Evolutionary conservation across 2,329 filamentous ascomycete species (phyloP).

Genomic region (Penicillium sp.): DNA sequence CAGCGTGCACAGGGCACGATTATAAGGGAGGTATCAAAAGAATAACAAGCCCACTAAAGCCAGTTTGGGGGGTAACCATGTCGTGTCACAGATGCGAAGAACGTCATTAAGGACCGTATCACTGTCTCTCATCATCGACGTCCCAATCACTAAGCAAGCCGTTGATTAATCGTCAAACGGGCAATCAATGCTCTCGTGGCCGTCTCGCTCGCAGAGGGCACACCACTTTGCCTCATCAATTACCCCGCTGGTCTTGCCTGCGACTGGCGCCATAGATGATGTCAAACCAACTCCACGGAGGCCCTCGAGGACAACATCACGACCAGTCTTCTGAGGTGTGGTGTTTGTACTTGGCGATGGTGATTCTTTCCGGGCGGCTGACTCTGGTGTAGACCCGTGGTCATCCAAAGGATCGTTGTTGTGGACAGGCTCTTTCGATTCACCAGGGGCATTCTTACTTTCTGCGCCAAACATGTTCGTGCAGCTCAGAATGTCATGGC

Average conservation of each 20-base stretch:
- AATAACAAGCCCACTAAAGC: slow-evolving; percentile 10
- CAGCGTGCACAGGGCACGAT: slow-evolving; percentile 9
- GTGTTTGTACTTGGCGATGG: slow-evolving; percentile 23
- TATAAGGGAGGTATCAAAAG: slow-evolving; percentile 10
- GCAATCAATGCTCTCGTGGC: slow-evolving; percentile 94
- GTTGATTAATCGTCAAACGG: slow-evolving; percentile 76
- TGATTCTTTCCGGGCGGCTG: slow-evolving; percentile 21
- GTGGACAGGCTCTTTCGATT: slow-evolving; percentile 21
- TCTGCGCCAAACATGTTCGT: slow-evolving; percentile 77
- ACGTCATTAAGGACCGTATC: slow-evolving; percentile 27
- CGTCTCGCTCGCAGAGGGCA: slow-evolving; percentile 92
- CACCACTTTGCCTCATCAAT: slow-evolving; percentile 93
- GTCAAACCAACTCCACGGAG: slow-evolving; percentile 48
- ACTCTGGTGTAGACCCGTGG: slow-evolving; percentile 26
- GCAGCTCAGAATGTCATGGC: slow-evolving; percentile 93
- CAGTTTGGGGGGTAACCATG: slow-evolving; percentile 14
- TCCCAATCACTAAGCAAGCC: background rate
- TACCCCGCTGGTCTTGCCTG: slow-evolving; percentile 77
- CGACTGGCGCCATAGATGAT: slow-evolving; percentile 64
- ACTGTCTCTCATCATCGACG: slow-evolving; percentile 16
- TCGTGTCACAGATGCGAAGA: slow-evolving; percentile 14
- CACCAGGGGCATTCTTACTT: slow-evolving; percentile 25
- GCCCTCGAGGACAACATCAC: slow-evolving; percentile 49
- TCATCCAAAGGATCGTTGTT: slow-evolving; percentile 21
- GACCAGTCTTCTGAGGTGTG: slow-evolving; percentile 44